phyloP scores from a whole-genome alignment of 352 stramenopile genomes.

The Elongisporangium undulatum region DNA sequence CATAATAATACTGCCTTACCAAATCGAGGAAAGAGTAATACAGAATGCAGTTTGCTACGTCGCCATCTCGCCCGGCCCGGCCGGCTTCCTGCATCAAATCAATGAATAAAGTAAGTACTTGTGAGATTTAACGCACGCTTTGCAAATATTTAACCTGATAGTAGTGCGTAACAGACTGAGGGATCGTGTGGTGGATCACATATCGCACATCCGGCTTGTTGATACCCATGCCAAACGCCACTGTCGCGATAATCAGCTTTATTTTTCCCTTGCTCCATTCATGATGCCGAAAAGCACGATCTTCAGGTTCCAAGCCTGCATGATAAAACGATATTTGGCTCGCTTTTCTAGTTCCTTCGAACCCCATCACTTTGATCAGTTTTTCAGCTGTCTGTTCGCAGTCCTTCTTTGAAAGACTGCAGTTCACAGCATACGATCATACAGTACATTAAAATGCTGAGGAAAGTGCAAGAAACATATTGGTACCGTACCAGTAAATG shows the following conservation, averaged over 20 bases:
- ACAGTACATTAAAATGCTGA: slow-evolving; percentile 3
- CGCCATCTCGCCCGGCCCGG: slow-evolving; percentile 75
- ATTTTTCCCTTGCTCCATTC: slow-evolving; percentile 90
- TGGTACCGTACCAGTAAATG: slow-evolving; percentile 71
- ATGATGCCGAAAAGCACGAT: slow-evolving; percentile 72
- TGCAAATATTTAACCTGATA: slow-evolving; percentile 57
- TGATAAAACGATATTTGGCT: slow-evolving; percentile 83
- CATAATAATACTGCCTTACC: slow-evolving; percentile 20
- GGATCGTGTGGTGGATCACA: slow-evolving; percentile 87
- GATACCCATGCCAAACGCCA: slow-evolving; percentile 89
- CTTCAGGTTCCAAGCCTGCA: slow-evolving; percentile 65
- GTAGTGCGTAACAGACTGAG: slow-evolving; percentile 87
- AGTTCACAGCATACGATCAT: slow-evolving; percentile 7
- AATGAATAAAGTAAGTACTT: background rate
- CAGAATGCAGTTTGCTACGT: slow-evolving; percentile 80
- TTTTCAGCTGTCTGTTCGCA: slow-evolving; percentile 81
- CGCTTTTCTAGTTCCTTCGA: slow-evolving; percentile 62
- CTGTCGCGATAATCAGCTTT: slow-evolving; percentile 85
- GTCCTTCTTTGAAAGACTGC: slow-evolving; percentile 84
- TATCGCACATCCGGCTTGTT: slow-evolving; percentile 89
- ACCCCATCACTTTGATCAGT: slow-evolving; percentile 72
- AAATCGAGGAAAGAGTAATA: slow-evolving; percentile 86
- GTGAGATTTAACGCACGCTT: background rate
- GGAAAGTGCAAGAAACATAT: background rate
- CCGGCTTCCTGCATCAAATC: slow-evolving; percentile 62